phyloP scores from a whole-genome alignment of 805 yeast genomes.

The Dipodascus geniculatus region DNA sequence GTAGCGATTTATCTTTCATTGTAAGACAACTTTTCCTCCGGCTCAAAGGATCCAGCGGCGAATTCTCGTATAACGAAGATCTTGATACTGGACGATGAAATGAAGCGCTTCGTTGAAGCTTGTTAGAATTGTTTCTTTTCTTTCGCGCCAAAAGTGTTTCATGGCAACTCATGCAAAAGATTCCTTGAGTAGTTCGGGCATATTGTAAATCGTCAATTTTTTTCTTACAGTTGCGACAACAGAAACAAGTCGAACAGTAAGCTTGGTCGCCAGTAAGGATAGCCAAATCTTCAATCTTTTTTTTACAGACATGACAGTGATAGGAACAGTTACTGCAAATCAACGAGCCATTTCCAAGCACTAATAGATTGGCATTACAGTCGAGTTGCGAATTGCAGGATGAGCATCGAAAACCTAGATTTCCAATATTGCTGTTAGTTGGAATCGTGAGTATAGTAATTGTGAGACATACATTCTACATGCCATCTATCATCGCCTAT shows the following conservation, averaged over 20 bases:
- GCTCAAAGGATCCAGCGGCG: not conserved
- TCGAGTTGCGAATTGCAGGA: conserved; percentile 70
- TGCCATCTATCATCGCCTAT: conserved; percentile 91
- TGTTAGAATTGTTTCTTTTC: conserved; percentile 33
- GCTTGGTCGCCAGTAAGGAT: conserved; percentile 93
- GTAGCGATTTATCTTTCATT: conserved; percentile 9
- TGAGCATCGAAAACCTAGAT: conserved; percentile 58
- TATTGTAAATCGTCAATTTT: conserved; percentile 81
- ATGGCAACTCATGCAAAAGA: conserved; percentile 90
- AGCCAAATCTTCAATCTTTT: conserved; percentile 85
- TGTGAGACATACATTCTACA: conserved; percentile 45
- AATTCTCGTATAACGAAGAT: not conserved
- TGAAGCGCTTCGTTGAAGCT: not conserved
- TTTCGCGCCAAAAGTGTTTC: conserved; percentile 68
- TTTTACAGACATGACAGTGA: conserved; percentile 71
- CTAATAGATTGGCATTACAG: conserved; percentile 80
- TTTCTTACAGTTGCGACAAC: conserved; percentile 76
- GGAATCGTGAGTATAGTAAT: not conserved
- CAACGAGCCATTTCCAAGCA: conserved; percentile 82
- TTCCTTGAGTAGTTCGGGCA: conserved; percentile 86
- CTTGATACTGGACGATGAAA: not conserved
- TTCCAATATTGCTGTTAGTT: conserved; percentile 1
- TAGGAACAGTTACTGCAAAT: conserved; percentile 92
- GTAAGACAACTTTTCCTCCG: not conserved
- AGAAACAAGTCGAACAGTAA: conserved; percentile 81